A percentile compares a stretch with the other conserved stretches of the same genome.
phyloP scores from a whole-genome alignment of 768 basidiomycete genomes.

The Auricularia sp. region DNA sequence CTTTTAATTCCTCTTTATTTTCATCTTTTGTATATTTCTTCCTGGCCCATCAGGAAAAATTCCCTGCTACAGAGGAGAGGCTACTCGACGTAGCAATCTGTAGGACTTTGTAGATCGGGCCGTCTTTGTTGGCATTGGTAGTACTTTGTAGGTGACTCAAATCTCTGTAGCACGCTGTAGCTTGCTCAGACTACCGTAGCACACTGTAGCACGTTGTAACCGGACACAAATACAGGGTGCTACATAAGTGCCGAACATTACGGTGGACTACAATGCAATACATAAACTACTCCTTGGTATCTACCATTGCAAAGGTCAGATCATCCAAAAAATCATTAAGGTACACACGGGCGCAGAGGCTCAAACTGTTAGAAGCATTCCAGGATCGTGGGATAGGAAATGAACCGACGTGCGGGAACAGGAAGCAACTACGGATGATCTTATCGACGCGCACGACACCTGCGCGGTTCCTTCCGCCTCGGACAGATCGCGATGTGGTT shows the following conservation, averaged over 20 bases:
- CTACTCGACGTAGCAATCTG: too few relatives aligned
- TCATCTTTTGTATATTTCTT: too few relatives aligned
- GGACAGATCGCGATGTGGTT: not conserved
- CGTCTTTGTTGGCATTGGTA: too few relatives aligned
- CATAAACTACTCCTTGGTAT: not conserved
- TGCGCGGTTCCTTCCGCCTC: not conserved
- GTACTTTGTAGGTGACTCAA: too few relatives aligned
- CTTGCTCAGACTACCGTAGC: too few relatives aligned
- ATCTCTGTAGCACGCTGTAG: too few relatives aligned
- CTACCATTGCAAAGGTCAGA: not conserved
- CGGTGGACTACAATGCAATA: not conserved
- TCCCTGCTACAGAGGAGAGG: too few relatives aligned
- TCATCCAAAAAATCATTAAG: not conserved
- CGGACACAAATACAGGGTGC: too few relatives aligned
- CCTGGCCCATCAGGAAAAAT: too few relatives aligned
- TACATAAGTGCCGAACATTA: not conserved
- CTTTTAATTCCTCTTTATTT: too few relatives aligned
- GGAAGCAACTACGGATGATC: not conserved
- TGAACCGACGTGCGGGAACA: not conserved
- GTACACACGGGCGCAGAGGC: not conserved
- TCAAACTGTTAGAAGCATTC: not conserved
- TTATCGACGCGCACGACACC: not conserved
- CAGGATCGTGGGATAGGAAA: not conserved
- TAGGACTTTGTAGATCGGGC: too few relatives aligned
- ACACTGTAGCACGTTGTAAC: too few relatives aligned